A percentile compares a stretch with the other conserved stretches of the same genome.
phyloP scores from a whole-genome alignment of 495 filamentous ascomycete genomes.

The Penicillium pancosmium region DNA sequence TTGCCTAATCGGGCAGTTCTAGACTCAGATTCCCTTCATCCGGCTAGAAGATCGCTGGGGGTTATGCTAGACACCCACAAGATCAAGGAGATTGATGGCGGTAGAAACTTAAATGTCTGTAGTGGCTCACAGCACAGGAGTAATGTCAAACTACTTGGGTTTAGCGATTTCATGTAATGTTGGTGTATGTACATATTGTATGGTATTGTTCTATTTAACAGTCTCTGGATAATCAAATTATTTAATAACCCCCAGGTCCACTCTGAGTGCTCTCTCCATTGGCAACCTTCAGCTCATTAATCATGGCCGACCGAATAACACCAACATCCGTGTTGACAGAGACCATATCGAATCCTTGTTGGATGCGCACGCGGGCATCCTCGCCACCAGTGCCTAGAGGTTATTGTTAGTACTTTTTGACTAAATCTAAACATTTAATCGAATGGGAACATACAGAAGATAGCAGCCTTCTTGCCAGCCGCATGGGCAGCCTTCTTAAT shows the following conservation, averaged over 20 bases:
- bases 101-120: not conserved
- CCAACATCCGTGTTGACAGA: constrained; percentile 64
- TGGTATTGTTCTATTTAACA: not conserved
- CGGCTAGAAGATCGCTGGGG: not conserved
- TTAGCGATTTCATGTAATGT: not conserved
- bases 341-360: constrained; percentile 79
- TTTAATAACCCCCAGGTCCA: constrained; percentile 22
- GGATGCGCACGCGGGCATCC: constrained; percentile 62
- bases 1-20: constrained; percentile 13
- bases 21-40: not conserved
- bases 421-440: not conserved
- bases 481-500: constrained; percentile 63
- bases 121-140: too few relatives aligned
- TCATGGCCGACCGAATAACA: constrained; percentile 45
- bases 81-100: not conserved
- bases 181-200: not conserved
- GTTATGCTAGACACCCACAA: not conserved
- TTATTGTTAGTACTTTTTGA: not conserved
- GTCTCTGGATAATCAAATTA: not conserved
- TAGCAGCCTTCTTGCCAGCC: constrained; percentile 75
- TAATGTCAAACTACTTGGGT: not conserved
- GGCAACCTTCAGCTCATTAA: constrained; percentile 36
- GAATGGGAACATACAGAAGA: constrained; percentile 60
- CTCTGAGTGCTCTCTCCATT: constrained; percentile 25
- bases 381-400: constrained; percentile 54